phyloP scores from a whole-genome alignment of 2,329 filamentous ascomycete species.

The Pseudocercospora macadamiae region DNA sequence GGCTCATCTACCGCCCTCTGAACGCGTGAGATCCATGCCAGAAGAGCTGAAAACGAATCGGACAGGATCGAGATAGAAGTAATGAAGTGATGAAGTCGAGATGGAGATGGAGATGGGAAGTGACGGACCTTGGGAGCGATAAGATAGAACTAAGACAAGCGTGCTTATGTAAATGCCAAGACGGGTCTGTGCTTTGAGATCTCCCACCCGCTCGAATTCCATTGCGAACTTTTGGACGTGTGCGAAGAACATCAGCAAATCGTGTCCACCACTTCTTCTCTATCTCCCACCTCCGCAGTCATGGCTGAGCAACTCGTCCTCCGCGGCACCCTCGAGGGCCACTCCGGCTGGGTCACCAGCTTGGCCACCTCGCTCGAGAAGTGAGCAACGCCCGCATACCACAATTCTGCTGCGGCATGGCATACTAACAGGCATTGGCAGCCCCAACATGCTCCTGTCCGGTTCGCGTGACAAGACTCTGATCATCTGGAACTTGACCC shows the following conservation, averaged over 20 bases:
- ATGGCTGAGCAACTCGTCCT: constrained; percentile 49
- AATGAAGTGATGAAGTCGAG: no score
- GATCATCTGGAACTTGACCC: constrained; percentile 99
- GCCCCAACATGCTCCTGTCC: constrained; percentile 99
- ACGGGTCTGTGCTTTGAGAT: not conserved
- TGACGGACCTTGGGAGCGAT: no score
- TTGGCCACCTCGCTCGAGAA: constrained; percentile 99
- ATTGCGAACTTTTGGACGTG: not conserved
- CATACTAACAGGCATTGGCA: constrained; percentile 38
- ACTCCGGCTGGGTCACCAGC: constrained; percentile 99
- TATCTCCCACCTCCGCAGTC: constrained; percentile 17
- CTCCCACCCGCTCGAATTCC: not conserved
- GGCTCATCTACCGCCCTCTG: no score
- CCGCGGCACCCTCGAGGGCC: constrained; percentile 65
- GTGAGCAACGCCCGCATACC: constrained; percentile 48
- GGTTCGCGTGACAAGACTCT: constrained; percentile 96
- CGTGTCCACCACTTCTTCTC: not conserved
- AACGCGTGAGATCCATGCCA: no score
- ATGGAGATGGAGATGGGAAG: no score
- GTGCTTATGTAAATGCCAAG: not conserved
- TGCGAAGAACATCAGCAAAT: not conserved
- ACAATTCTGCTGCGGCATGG: constrained; percentile 46
- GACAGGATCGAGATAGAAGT: no score
- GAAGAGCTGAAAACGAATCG: no score
- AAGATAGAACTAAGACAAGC: no score